Base-by-base conservation (phyloP, 2,329 filamentous ascomycete species). In the Epichloe gansuensis region DNA sequence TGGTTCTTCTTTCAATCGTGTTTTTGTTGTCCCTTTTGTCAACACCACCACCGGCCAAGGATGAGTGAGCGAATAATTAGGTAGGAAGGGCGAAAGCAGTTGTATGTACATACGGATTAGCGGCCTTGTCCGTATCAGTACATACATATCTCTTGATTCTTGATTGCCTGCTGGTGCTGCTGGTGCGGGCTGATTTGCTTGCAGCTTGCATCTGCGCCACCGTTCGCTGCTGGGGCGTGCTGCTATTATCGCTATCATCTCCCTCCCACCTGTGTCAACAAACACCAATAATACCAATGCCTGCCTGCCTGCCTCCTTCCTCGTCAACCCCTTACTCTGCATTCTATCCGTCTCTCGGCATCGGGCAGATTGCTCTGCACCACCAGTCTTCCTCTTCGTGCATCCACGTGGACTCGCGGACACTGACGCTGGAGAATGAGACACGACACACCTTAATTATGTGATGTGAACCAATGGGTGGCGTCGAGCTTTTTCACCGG, bases 371-470 rank as follows among this genome's bases (percentile, higher is more conserved):
- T 4, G 23, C 21, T 42, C n/a, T 34, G 41, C 38, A 36, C 17
- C 43, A 48, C 42, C 48, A 27, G 6, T 43, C 43, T 25, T 23
- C 43, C 17, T 23, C 21, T 31, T 50, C 31, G 41, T 47, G 23
- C n/a, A 36, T 51, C 51, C 51, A 53, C 51, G 51, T 53, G 51
- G 51, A 44, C 25, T 39, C 43, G 35, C 39, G 23, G 25, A 23
- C 25, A 25, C 41, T 23, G 42, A 13, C 34, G 34, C 42, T 41
- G 36, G 47, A 17, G 47, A 36, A 42, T 41, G 42, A 41, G 42
- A 42, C 41, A 40, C 17, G 42, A 42, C 41, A 40, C 17, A 47
- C 36, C 25, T 47, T 47, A 43, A 44, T 36, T 21, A 38, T 15
- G 21, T 41, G 31, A 38, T 15, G 21, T 41, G 31, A 50, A 42